Base-by-base conservation (phyloP, 495 filamentous ascomycete species). In the Bombardia bombarda region DNA sequence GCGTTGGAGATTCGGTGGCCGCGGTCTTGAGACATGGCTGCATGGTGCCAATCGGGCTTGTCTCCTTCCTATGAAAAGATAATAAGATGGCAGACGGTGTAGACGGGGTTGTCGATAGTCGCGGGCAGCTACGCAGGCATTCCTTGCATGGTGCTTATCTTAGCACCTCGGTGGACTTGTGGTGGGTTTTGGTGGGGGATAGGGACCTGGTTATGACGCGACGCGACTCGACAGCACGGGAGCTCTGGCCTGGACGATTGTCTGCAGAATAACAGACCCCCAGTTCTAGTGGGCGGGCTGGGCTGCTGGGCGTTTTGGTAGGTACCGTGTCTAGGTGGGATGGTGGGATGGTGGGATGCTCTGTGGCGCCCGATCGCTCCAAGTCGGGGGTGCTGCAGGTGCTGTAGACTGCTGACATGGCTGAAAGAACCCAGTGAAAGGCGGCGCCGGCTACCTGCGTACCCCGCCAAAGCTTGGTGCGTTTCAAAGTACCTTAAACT, bases 1-100 rank as follows among this genome's bases (percentile, higher is more conserved):
- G 75, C 75, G 42, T 61, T 70, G 35, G 63, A 62, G 47, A 76
- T 59, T 51, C 71, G 63, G 46, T 69, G 64, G 48, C 47, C 61
- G 46, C 60, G 61, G 42, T 67, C 54, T 36, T 57, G 54, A 53
- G 67, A 55, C 67, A 70, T 72, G 49, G 50, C 55, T 54, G 62
- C 62, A 66, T 69, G 49, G 50, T 62, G 55, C 36, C 42, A 42
- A 42, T 28, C 26, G 9, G n/a, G n/a, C n/a, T n/a, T n/a, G n/a
- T 13, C 21, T 18, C 20, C 28, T n/a, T 13, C 24, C 34, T 28
- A 28, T 7, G 6, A 6, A 6, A 28, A 28, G 25, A 28, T 28
- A 28, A 7, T 6, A 7, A 7, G 25, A 28, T 28, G n/a, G n/a
- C n/a, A n/a, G n/a, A n/a, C n/a, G n/a, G n/a, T n/a, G n/a, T 28